Percentiles rank a stretch among this genome's conserved stretches.
Evolutionary conservation across 2,329 filamentous ascomycete species (phyloP).

Genomic region (Beauveria rudraprayagi): DNA sequence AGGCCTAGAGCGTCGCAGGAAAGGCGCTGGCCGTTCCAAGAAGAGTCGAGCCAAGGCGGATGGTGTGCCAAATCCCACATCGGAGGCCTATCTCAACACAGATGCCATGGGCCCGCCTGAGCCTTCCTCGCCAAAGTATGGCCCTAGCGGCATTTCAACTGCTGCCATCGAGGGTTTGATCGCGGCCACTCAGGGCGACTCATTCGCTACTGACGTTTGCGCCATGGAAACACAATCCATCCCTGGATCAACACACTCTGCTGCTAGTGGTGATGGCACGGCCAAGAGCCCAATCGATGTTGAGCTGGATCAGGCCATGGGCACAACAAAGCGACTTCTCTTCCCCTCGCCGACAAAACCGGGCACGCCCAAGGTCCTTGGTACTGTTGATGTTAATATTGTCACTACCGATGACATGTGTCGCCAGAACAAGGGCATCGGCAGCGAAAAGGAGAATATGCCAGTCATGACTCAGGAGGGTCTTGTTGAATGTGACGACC

Average conservation of each 20-base stretch:
- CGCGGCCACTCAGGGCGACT: background rate
- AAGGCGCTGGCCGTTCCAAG: slow-evolving; percentile 37
- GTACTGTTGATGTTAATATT: slow-evolving; percentile 47
- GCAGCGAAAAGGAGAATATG: slow-evolving; percentile 38
- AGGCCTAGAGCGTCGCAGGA: slow-evolving; percentile 43
- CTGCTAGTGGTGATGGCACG: slow-evolving; percentile 49
- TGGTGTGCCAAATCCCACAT: slow-evolving; percentile 36
- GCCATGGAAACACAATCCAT: slow-evolving; percentile 18
- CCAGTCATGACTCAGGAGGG: slow-evolving; percentile 31
- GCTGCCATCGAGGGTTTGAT: background rate
- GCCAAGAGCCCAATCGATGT: slow-evolving; percentile 49
- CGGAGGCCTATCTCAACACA: slow-evolving; percentile 46
- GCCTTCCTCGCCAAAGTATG: slow-evolving; percentile 24
- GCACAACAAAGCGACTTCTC: slow-evolving; percentile 58
- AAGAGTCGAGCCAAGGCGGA: slow-evolving; percentile 43
- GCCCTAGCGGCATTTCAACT: background rate
- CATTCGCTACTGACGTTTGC: slow-evolving; percentile 14
- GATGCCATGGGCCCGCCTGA: slow-evolving; percentile 44
- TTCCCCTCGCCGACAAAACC: slow-evolving; percentile 70
- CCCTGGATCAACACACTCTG: slow-evolving; percentile 43
- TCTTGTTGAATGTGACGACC: slow-evolving; percentile 34
- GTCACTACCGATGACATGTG: slow-evolving; percentile 35
- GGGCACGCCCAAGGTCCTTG: slow-evolving; percentile 52
- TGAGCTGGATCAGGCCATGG: slow-evolving; percentile 39
- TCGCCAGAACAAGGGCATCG: slow-evolving; percentile 27